Evolutionary conservation across 2,329 filamentous ascomycete genomes (phyloP).

Genomic region (Amauroascus verrucosus): DNA sequence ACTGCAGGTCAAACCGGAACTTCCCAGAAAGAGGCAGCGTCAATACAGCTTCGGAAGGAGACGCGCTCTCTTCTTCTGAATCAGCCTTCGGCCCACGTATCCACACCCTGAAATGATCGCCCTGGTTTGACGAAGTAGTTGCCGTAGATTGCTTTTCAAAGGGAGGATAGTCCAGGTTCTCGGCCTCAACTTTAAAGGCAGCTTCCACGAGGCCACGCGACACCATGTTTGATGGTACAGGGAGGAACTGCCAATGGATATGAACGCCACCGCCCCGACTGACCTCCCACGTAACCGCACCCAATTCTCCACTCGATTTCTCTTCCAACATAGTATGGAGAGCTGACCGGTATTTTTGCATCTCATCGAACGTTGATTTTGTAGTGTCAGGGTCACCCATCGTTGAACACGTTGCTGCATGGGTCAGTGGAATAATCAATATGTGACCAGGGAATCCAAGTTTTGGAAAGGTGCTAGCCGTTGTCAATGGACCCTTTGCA

Average conservation of each 20-base stretch:
- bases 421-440: slow-evolving; percentile 79
- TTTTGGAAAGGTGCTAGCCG: slow-evolving; percentile 57
- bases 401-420: slow-evolving; percentile 61
- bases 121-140: slow-evolving; percentile 32
- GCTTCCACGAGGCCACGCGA: slow-evolving; percentile 68
- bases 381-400: slow-evolving; percentile 52
- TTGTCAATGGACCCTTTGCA: slow-evolving; percentile 79
- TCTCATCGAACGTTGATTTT: slow-evolving; percentile 60
- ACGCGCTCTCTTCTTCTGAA: slow-evolving; percentile 2
- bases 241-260: slow-evolving; percentile 86
- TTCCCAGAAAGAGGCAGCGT: slow-evolving; percentile 62
- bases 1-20: slow-evolving; percentile 80
- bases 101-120: slow-evolving; percentile 70
- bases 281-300: slow-evolving; percentile 86
- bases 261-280: slow-evolving; percentile 73
- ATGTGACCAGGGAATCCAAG: slow-evolving; percentile 74
- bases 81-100: slow-evolving; percentile 49
- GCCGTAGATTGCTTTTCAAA: slow-evolving; percentile 39
- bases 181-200: slow-evolving; percentile 77
- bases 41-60: slow-evolving; percentile 56
- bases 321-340: slow-evolving; percentile 65
- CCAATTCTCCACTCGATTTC: slow-evolving; percentile 47
- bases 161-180: slow-evolving; percentile 55
- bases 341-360: slow-evolving; percentile 66
- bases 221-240: slow-evolving; percentile 59